Evolutionary conservation across 495 filamentous ascomycete species (phyloP).

Genomic region (Aspergillus ellipticus): DNA sequence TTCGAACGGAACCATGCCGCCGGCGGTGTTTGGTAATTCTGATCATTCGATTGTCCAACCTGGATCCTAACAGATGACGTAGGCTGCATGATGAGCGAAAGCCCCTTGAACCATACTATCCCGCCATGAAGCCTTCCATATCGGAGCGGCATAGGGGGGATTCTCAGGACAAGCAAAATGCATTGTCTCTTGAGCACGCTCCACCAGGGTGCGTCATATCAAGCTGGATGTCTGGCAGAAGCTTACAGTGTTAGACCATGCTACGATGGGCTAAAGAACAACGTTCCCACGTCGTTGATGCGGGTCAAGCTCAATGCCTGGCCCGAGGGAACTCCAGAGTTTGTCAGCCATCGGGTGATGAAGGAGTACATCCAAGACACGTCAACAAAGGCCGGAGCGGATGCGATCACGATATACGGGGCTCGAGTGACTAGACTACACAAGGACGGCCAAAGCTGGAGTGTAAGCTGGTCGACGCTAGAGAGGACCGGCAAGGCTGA

Average conservation of each 20-base stretch:
- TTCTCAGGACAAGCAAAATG: slow-evolving; percentile 17
- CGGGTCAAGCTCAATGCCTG: slow-evolving; percentile 55
- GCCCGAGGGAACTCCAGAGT: slow-evolving; percentile 54
- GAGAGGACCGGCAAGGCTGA: slow-evolving; percentile 27
- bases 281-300: slow-evolving; percentile 61
- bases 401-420: slow-evolving; percentile 48
- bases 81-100: slow-evolving; percentile 58
- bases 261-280: slow-evolving; percentile 62
- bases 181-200: slow-evolving; percentile 37
- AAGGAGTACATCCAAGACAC: slow-evolving; percentile 59
- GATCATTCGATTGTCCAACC: background rate
- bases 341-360: slow-evolving; percentile 52
- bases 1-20: slow-evolving; percentile 58
- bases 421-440: slow-evolving; percentile 53
- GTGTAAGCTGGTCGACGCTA: slow-evolving; percentile 35
- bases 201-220: slow-evolving; percentile 42
- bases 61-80: background rate
- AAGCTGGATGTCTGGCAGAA: background rate
- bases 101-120: slow-evolving; percentile 56
- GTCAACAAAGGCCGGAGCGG: slow-evolving; percentile 44
- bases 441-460: slow-evolving; percentile 50
- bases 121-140: slow-evolving; percentile 44
- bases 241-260: slow-evolving; percentile 37
- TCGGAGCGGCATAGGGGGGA: slow-evolving; percentile 25
- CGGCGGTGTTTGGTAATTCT: slow-evolving; percentile 60